Base-by-base conservation (phyloP, 177 flowering plant species). In the Tripterygium wilfordii region DNA sequence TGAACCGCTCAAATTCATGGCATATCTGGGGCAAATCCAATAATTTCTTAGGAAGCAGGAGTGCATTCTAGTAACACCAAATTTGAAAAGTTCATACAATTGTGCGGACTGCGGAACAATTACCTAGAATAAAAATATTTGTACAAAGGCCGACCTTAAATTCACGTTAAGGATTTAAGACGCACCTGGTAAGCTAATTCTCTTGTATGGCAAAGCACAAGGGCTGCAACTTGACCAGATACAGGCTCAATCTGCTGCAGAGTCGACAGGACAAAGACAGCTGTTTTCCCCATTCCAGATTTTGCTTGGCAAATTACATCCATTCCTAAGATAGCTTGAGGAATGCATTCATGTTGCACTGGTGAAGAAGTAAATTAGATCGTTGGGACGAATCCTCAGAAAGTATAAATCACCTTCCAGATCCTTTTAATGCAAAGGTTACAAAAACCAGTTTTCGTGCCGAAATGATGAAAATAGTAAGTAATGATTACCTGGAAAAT, bases 341-440 rank as follows among this genome's bases (percentile, higher is more conserved):
- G 99, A 31, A 92, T 92, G 65, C 99, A 92, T 48, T 92, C 99
- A 57, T 92, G 96, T 92, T 92, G 99, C 73, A 92, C 99, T 92
- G 86, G 64, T 71, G 91, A 80, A 78, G 73, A 68, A 76, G 68
- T 70, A 86, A 88, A 82, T 58, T 81, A 85, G 77, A 83, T 69
- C 45, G 86, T 63, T 63, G 56, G 69, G 68, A 73, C 59, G 79
- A 79, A 61, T 69, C 78, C 69, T 66, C 76, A 69, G 78, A 80
- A 85, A 82, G 74, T 68, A 69, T 69, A 66, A 48, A 65, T 61
- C 69, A 75, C 54, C 76, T 69, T 61, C 78, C 45, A 21, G 72
- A 58, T 66, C 83, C 76, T 77, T 80, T 71, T 68, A 73, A 50
- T 70, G 74, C 54, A 83, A 74, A 57, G 64, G 64, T 76, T 79